phyloP scores from a whole-genome alignment of 2,329 filamentous ascomycete genomes.

The Nothophoma quercina region DNA sequence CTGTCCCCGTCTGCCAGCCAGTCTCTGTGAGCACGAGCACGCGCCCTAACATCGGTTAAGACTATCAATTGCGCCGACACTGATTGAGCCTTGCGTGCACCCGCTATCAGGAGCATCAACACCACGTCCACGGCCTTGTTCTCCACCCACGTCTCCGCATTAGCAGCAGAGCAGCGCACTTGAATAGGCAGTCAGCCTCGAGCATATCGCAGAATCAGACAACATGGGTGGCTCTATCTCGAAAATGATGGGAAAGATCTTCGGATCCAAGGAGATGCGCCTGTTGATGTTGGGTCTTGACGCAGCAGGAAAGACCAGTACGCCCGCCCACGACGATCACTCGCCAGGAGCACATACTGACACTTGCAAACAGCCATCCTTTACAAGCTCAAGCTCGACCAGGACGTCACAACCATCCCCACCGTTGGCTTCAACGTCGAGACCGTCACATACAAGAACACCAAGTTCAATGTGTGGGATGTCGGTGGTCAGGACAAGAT shows the following conservation, averaged over 20 bases:
- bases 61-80: slow-evolving; percentile 12
- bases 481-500: slow-evolving; percentile 99
- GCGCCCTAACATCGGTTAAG: slow-evolving; percentile 4
- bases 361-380: slow-evolving; percentile 71
- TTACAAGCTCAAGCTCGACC: slow-evolving; percentile 99
- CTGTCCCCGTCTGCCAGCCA: not conserved
- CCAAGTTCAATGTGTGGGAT: slow-evolving; percentile 99
- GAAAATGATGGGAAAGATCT: slow-evolving; percentile 98
- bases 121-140: not conserved
- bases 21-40: slow-evolving; percentile 2
- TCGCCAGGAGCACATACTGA: slow-evolving; percentile 21
- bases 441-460: slow-evolving; percentile 99
- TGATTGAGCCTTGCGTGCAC: slow-evolving; percentile 5
- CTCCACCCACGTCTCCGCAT: not conserved
- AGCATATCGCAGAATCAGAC: slow-evolving; percentile 43
- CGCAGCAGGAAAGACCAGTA: slow-evolving; percentile 94
- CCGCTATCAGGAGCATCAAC: slow-evolving; percentile 13
- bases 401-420: slow-evolving; percentile 98
- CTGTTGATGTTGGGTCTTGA: slow-evolving; percentile 97
- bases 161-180: not conserved
- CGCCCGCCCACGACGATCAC: slow-evolving; percentile 24
- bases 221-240: slow-evolving; percentile 90
- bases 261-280: slow-evolving; percentile 98
- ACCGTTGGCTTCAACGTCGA: slow-evolving; percentile 99
- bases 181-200: not conserved